These are phyloP conservation scores for Beta vulgaris DNA, from an alignment of 148 eudicot species.

Conservation along the genomic window DNA sequence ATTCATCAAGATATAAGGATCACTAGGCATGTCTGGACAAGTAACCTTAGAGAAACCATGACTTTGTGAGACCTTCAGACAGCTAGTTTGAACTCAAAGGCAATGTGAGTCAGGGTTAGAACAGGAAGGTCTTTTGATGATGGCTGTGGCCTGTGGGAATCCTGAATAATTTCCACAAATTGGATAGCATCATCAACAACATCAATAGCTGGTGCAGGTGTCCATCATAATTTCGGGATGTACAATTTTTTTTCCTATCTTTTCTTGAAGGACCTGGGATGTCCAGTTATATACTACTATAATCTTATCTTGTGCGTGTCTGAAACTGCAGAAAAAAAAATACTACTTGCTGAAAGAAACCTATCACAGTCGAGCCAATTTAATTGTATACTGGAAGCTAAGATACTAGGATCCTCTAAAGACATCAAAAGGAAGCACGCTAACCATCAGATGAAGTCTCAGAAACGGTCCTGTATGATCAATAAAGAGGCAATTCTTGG, in stretches of 20 bases:
- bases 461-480: neutral
- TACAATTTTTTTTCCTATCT: too few species aligned
- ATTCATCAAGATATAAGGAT: neutral
- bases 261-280: too few species aligned
- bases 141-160: too few species aligned
- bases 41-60: neutral
- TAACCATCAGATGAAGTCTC: neutral
- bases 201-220: too few species aligned
- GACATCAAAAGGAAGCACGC: neutral
- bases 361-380: neutral
- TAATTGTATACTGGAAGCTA: neutral
- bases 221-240: too few species aligned
- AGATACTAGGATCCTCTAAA: neutral
- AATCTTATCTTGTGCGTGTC: too few species aligned
- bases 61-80: neutral
- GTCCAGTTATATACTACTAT: too few species aligned
- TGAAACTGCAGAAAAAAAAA: too few species aligned
- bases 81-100: neutral
- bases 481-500: too few species aligned
- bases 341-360: neutral
- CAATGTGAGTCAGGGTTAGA: neutral
- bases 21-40: neutral
- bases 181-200: neutral
- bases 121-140: neutral
- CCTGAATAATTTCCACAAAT: neutral